Evolutionary conservation across 345 rosid species (phyloP).

Genomic region (Rubroshorea leprosula): DNA sequence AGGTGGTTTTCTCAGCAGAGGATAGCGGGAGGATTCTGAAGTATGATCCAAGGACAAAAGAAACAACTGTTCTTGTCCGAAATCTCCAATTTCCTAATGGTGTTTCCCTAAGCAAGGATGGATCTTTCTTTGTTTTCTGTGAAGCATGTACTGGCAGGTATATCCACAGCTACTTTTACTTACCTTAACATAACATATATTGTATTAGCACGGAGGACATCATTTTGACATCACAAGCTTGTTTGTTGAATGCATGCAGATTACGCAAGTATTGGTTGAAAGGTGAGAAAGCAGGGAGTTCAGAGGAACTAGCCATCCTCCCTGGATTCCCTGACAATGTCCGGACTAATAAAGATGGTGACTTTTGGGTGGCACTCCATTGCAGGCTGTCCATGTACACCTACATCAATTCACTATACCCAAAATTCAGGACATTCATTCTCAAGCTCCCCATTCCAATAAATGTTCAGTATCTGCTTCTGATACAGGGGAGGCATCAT

Average conservation of each 20-base stretch:
- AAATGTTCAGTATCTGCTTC: conserved; percentile 47
- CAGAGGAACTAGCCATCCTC: conserved; percentile 63
- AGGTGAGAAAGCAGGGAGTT: conserved; percentile 75
- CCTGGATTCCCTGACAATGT: conserved; percentile 87
- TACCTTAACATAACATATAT: no score
- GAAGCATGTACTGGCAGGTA: conserved; percentile 70
- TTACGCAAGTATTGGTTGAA: conserved; percentile 77
- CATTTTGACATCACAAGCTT: no score
- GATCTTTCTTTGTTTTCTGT: conserved; percentile 65
- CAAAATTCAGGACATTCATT: conserved; percentile 45
- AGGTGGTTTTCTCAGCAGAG: conserved; percentile 69
- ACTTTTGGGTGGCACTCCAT: conserved; percentile 89
- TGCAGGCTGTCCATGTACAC: conserved; percentile 40
- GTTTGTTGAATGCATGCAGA: conserved; percentile 23
- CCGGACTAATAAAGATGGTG: conserved; percentile 67
- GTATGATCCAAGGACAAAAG: conserved; percentile 60
- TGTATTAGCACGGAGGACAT: no score
- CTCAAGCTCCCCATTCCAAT: conserved; percentile 68
- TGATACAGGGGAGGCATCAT: conserved; percentile 44
- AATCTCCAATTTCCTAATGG: conserved; percentile 88
- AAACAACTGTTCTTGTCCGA: conserved; percentile 58
- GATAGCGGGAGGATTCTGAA: conserved; percentile 66
- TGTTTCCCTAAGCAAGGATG: conserved; percentile 78
- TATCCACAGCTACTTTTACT: not conserved
- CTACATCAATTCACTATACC: conserved; percentile 32